Conservation (phyloP, 495 filamentous ascomycete species). For the Pyrenopolyporus hunteri region DNA sequence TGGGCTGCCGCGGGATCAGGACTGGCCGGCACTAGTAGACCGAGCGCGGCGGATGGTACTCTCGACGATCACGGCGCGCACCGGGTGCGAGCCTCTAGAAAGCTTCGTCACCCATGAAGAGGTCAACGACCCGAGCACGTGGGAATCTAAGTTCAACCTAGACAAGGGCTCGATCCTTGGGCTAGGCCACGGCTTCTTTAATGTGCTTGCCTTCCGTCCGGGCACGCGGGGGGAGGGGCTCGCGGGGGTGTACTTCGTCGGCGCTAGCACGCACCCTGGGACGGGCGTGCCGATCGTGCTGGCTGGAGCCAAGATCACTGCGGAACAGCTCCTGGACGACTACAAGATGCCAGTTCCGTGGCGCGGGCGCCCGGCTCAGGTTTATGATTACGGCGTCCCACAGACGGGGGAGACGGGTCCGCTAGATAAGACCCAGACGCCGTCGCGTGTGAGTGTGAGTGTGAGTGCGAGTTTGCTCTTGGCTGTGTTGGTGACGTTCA, state of each 20-base stretch:
- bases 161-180: conserved; percentile 73
- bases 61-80: conserved; percentile 60
- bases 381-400: conserved; percentile 30
- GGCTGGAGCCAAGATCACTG: conserved; percentile 66
- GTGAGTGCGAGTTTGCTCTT: too few species aligned
- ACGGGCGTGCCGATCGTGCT: conserved; percentile 74
- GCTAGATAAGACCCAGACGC: conserved; percentile 43
- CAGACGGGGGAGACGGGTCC: conserved; percentile 32
- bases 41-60: conserved; percentile 60
- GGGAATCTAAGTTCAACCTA: conserved; percentile 70
- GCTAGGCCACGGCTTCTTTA: conserved; percentile 71
- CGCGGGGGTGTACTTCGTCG: conserved; percentile 65
- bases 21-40: conserved; percentile 61
- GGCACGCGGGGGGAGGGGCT: conserved; percentile 59
- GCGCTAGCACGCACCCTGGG: conserved; percentile 73
- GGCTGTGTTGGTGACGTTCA: background rate
- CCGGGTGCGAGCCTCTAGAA: conserved; percentile 52
- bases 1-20: conserved; percentile 51
- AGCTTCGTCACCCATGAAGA: conserved; percentile 60
- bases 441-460: too few species aligned
- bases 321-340: conserved; percentile 60
- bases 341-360: conserved; percentile 49
- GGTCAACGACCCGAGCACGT: conserved; percentile 65
- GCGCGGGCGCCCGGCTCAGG: conserved; percentile 25
- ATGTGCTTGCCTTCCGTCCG: conserved; percentile 70